Conservation (phyloP, 2,329 filamentous ascomycete species). For the Rutstroemia sp. region DNA sequence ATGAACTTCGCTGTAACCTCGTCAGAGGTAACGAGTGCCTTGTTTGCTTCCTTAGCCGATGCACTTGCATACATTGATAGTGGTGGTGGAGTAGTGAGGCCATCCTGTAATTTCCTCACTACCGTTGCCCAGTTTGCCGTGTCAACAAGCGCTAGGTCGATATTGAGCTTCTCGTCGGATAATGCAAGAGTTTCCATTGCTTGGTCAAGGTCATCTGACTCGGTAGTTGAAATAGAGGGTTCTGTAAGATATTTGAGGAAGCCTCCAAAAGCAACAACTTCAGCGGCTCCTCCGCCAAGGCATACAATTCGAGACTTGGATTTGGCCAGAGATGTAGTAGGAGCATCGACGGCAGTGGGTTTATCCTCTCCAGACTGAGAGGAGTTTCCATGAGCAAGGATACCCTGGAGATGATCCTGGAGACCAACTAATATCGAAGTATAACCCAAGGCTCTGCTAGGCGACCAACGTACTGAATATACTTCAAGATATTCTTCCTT, state of each 20-base stretch:
- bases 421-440: conserved; percentile 36
- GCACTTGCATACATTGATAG: conserved; percentile 47
- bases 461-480: conserved; percentile 88
- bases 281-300: conserved; percentile 46
- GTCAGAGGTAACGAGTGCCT: conserved; percentile 35
- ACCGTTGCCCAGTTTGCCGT: conserved; percentile 70
- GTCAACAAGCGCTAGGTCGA: conserved; percentile 62
- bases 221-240: conserved; percentile 4
- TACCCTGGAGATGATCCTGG: background rate
- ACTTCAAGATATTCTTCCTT: conserved; percentile 63
- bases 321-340: background rate
- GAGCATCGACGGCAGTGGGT: background rate
- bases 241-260: conserved; percentile 35
- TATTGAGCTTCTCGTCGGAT: conserved; percentile 1
- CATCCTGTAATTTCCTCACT: conserved; percentile 47
- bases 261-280: conserved; percentile 56
- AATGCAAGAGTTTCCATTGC: conserved; percentile 11
- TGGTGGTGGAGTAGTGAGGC: conserved; percentile 44
- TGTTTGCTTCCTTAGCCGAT: conserved; percentile 37
- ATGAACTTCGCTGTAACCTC: conserved; percentile 37
- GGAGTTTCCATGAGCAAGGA: conserved; percentile 2
- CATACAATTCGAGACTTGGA: conserved; percentile 15
- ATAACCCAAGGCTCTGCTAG: conserved; percentile 77
- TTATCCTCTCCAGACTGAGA: background rate
- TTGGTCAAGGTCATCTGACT: conserved; percentile 1